phyloP scores from a whole-genome alignment of 1,139 yeast genomes.

The Suhomyces wounanorum region DNA sequence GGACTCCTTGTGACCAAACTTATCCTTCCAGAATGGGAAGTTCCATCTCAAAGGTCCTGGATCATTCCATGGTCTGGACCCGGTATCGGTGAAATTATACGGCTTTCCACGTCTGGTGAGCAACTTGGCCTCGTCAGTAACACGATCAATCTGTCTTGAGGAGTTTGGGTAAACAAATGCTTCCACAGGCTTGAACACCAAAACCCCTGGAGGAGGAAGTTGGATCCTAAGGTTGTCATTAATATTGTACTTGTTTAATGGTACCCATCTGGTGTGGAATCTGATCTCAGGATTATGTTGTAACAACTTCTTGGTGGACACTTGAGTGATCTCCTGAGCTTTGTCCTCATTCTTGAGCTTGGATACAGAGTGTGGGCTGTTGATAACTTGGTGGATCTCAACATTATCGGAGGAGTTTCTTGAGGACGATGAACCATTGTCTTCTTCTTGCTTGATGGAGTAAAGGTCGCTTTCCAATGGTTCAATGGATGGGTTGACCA shows the following conservation, averaged over 20 bases:
- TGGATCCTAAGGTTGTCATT: constrained; percentile 59
- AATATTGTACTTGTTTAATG: constrained; percentile 57
- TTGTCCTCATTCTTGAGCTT: constrained; percentile 20
- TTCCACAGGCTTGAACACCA: constrained; percentile 83
- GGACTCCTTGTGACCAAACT: constrained; percentile 15
- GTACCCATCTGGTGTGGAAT: constrained; percentile 80
- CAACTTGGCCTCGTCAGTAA: constrained; percentile 67
- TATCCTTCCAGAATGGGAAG: constrained; percentile 32
- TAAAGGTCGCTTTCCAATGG: constrained; percentile 13
- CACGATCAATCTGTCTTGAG: constrained; percentile 68
- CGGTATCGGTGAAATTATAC: constrained; percentile 45
- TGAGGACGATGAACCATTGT: constrained; percentile 12
- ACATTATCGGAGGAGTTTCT: constrained; percentile 28
- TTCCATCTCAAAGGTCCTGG: constrained; percentile 65
- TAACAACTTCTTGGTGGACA: constrained; percentile 27
- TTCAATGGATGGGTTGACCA: constrained; percentile 55
- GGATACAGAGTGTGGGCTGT: constrained; percentile 19
- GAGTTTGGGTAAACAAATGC: constrained; percentile 81
- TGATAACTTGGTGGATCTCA: constrained; percentile 48
- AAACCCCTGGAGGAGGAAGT: constrained; percentile 89
- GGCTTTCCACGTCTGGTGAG: constrained; percentile 64
- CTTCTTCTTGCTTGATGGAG: constrained; percentile 14
- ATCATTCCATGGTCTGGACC: constrained; percentile 90
- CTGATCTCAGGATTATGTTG: constrained; percentile 33
- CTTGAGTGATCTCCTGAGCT: constrained; percentile 18